Conservation (phyloP, 768 basidiomycete genomes). For the Udeniomyces megalosporus region DNA sequence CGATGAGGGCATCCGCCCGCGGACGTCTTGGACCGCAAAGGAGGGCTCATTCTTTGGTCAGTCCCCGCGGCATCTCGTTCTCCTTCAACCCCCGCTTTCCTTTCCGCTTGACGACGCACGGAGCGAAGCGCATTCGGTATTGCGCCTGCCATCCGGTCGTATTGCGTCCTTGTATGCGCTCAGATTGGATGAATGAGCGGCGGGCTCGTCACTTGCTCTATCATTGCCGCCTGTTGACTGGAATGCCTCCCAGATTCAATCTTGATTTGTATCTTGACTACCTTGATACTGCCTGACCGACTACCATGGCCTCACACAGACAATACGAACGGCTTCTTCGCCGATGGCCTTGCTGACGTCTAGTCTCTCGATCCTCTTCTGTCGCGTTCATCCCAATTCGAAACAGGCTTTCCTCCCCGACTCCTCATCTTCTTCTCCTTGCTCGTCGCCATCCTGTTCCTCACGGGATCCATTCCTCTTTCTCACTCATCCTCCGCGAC, state of each 20-base stretch:
- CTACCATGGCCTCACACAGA: neutral
- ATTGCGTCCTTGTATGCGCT: no score
- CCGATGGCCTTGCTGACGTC: no score
- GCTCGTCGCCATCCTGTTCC: constrained; percentile 14
- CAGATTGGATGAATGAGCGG: no score
- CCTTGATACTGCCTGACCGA: neutral
- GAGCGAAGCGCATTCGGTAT: no score
- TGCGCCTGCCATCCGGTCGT: no score
- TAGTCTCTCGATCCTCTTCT: neutral
- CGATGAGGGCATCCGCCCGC: neutral
- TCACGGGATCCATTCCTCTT: constrained; percentile 8
- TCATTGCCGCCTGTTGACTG: neutral
- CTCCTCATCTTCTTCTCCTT: constrained; percentile 14
- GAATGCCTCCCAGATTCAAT: neutral
- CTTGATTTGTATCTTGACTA: neutral
- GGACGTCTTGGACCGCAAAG: neutral
- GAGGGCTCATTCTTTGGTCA: constrained; percentile 8
- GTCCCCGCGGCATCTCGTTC: neutral
- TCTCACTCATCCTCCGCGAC: neutral
- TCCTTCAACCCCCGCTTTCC: no score
- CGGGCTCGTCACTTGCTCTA: no score
- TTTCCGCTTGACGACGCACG: no score
- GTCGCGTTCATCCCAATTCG: no score
- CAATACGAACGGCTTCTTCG: no score
- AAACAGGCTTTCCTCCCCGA: constrained; percentile 12